Base-by-base conservation (phyloP, 257 asterid genomes). In the Solanum appendiculatum region DNA sequence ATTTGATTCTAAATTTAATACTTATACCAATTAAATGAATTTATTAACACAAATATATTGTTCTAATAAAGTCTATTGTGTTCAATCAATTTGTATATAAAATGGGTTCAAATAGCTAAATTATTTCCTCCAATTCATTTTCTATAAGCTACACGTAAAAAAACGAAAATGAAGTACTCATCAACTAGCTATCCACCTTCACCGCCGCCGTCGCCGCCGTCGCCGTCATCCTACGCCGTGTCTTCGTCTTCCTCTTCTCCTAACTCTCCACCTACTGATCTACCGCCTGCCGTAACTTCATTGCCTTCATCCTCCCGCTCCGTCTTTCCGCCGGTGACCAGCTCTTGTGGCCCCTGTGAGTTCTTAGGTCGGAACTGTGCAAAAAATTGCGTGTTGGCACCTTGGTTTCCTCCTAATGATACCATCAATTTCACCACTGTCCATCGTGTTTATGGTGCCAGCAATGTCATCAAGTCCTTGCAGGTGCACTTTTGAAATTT, bases 381-480 rank as follows among this genome's bases (percentile, higher is more conserved):
- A 31, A 94, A 93, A 2, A 95, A 93, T 84, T 95, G 98, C 23
- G 94, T 95, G 18, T 70, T 95, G 90, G 97, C 97, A 23, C 95
- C 98, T 9, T 94, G 92, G 73, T 95, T 95, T 54, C 95, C 97
- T 44, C 96, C 95, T 1, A 88, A 86, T 56, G 95, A 95, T 69
- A 96, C 94, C 0, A 86, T 90, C 91, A 95, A 94, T 46, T 95
- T 95, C 88, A 91, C 93, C 7, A 92, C 92, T 51, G 98, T 97
- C 70, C 97, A 95, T 83, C 96, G 96, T 16, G 94, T 94, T 9
- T 95, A 95, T 46, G 99, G 99, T n/a, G 98, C 99, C n/a, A 94
- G 96, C 89, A 96, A 96, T 89, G 93, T 96, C 25, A 93, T 94
- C 90, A 96, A 95, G 92, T 88, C 93, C 70, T 88, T 95, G 89